Base-by-base conservation (phyloP, 805 yeast species). In the Schwanniomyces yamadae region DNA sequence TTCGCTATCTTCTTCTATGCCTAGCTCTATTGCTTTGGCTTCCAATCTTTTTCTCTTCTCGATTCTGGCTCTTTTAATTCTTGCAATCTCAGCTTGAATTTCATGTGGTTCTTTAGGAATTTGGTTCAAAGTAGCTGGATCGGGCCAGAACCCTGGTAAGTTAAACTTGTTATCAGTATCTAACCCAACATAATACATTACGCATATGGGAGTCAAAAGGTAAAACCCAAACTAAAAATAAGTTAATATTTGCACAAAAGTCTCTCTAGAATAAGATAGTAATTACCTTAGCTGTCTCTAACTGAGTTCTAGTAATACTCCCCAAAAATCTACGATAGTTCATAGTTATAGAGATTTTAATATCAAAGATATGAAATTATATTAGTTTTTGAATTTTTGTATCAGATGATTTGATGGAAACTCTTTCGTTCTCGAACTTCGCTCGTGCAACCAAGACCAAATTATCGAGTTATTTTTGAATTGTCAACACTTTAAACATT, bases 91-190 rank as follows among this genome's bases (percentile, higher is more conserved):
- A 1, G 93, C 91, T 56, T 86, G 83, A 41, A 90, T 87, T 55
- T 90, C 96, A 51, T 83, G 85, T 2, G 89, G 89, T 54, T 90
- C 96, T 53, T 89, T 90, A 3, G 98, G 98, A 23, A 90, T 82
- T 62, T 86, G 83, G 57, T 90, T 89, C 48, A 88, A 71, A 2
- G 96, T 84, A 27, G 84, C 84, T 27, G 96, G 96, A 58, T 89
- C 97, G 3, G 98, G 98, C 95, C 96, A 89, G 63, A 87, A 90
- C 14, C 96, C 96, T 6, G 95, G 95, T 31, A 89, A 81, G 54
- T 88, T 86, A 59, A 90, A 80, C 66, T 88, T 90, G 50, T 72
- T 77, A 59, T 90, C 95, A 1, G 97, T 84, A 50, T 90, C 90
- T 25, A 84, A 75, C 55, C 98, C 97, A 29, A 88, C 90, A 50